Percentiles rank a stretch among this genome's conserved stretches.
Evolutionary conservation across 257 asterid species (phyloP).

Genomic region (Solanum dulcamara): DNA sequence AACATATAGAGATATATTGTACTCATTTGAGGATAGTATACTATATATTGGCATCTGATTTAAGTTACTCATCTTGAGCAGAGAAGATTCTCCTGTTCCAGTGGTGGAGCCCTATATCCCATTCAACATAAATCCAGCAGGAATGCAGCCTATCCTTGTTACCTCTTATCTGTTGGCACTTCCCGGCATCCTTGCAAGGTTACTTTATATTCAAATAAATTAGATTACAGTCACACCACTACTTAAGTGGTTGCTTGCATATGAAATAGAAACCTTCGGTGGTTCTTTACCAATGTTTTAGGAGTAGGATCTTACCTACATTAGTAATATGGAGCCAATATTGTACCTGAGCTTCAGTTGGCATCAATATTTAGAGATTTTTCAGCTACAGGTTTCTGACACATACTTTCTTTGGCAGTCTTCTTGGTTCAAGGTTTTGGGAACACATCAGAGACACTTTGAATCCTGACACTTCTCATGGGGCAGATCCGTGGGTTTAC

Average conservation of each 20-base stretch:
- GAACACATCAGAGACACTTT: slow-evolving; percentile 53
- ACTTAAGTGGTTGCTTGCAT: background rate
- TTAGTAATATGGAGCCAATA: background rate
- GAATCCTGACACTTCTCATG: slow-evolving; percentile 67
- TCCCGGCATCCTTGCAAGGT: slow-evolving; percentile 90
- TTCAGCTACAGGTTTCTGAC: slow-evolving; percentile 14
- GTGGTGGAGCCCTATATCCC: slow-evolving; percentile 99
- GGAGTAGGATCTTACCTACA: background rate
- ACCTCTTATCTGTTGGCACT: slow-evolving; percentile 94
- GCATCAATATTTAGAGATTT: background rate
- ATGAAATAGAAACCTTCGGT: background rate
- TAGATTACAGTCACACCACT: background rate
- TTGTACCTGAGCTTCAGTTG: background rate
- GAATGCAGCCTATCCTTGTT: slow-evolving; percentile 96
- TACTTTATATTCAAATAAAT: background rate
- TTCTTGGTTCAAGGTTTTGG: slow-evolving; percentile 75
- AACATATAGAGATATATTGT: background rate
- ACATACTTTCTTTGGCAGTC: slow-evolving; percentile 31
- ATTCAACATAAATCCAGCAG: slow-evolving; percentile 97
- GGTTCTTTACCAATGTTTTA: background rate
- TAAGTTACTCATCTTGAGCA: slow-evolving; percentile 25
- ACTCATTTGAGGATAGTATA: background rate
- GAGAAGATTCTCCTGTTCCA: slow-evolving; percentile 73
- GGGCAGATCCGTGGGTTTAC: slow-evolving; percentile 95
- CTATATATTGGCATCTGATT: background rate